phyloP scores from a whole-genome alignment of 345 rosid genomes.

The Kernera saxatilis region DNA sequence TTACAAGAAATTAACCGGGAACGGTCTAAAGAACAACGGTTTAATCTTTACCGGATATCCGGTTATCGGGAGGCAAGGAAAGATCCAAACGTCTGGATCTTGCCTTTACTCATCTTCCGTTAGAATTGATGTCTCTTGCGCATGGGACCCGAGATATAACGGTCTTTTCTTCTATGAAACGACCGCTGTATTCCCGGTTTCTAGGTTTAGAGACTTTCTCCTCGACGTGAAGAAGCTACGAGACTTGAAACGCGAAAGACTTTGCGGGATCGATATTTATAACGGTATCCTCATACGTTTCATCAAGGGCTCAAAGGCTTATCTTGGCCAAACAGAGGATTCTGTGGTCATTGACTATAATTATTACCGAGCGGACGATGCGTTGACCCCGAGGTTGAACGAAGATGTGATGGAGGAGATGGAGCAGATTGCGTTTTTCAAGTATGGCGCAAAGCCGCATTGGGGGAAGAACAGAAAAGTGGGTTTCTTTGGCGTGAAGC shows the following conservation, averaged over 20 bases:
- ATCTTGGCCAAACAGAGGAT: constrained; percentile 76
- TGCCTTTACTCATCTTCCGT: constrained; percentile 56
- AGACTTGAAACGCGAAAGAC: constrained; percentile 49
- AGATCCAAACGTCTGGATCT: constrained; percentile 76
- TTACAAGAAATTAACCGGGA: constrained; percentile 53
- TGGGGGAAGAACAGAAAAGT: constrained; percentile 82
- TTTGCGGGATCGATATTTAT: constrained; percentile 70
- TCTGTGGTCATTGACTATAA: constrained; percentile 75
- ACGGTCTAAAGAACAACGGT: constrained; percentile 67
- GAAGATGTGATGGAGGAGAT: constrained; percentile 81
- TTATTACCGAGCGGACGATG: constrained; percentile 59
- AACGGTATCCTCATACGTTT: constrained; percentile 66
- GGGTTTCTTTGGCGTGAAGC: constrained; percentile 54
- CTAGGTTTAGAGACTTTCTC: constrained; percentile 47
- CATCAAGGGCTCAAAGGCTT: constrained; percentile 69
- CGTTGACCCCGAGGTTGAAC: constrained; percentile 59
- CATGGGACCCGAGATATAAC: constrained; percentile 76
- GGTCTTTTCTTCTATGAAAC: constrained; percentile 80
- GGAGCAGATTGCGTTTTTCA: constrained; percentile 84
- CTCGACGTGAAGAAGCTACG: constrained; percentile 57
- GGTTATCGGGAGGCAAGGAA: constrained; percentile 74
- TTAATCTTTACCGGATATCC: constrained; percentile 72
- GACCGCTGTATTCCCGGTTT: constrained; percentile 55
- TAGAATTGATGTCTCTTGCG: constrained; percentile 43
- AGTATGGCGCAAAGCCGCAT: constrained; percentile 76